These are phyloP conservation scores for Solanum appendiculatum DNA, from an alignment of 257 asterid genomes.

Conservation along the genomic window DNA sequence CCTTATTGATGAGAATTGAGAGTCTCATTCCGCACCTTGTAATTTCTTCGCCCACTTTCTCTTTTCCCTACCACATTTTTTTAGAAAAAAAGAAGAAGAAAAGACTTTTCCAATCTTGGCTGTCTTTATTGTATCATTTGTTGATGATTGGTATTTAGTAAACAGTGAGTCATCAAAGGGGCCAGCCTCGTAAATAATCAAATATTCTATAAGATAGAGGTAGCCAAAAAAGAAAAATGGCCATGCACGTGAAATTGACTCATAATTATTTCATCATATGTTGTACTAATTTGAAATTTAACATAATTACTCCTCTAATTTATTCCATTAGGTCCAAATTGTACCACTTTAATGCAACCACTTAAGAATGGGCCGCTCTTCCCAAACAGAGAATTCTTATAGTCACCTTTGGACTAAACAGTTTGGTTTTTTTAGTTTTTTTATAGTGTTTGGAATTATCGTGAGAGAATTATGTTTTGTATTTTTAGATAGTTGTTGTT, in stretches of 20 bases:
- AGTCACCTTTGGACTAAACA: not conserved
- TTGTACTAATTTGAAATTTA: not conserved
- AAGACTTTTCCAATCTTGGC: not conserved
- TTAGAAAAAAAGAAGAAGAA: no score
- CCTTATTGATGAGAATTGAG: not conserved
- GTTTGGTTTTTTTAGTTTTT: no score
- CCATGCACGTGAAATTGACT: not conserved
- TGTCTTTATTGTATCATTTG: not conserved
- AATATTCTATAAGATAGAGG: not conserved
- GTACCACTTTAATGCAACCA: not conserved
- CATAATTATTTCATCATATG: not conserved
- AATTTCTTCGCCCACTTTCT: not conserved
- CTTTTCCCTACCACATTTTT: not conserved
- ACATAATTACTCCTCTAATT: not conserved
- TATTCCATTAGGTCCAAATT: not conserved
- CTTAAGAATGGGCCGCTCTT: no score
- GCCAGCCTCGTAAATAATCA: not conserved
- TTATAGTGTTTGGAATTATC: not conserved
- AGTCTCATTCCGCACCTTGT: not conserved
- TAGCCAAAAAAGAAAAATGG: not conserved
- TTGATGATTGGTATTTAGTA: not conserved
- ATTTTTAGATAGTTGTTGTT: not conserved
- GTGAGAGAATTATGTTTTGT: not conserved
- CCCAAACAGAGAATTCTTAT: not conserved
- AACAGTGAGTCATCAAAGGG: not conserved